phyloP scores from a whole-genome alignment of 208 protist genomes.

The Crithidia fasciculata region DNA sequence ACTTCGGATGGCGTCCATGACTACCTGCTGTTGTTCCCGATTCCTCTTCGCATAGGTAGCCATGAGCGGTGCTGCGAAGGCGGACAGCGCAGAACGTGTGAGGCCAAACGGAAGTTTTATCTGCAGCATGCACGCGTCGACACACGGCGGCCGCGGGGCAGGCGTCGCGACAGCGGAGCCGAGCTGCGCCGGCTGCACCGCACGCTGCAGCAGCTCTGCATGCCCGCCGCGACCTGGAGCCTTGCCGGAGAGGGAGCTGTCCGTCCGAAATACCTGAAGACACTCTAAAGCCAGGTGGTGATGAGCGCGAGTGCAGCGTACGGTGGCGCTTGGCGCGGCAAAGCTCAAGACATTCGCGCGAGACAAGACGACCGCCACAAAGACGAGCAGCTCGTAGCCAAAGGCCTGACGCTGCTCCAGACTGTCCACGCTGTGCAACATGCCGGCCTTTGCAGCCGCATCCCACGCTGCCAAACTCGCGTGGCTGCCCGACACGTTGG shows the following conservation, averaged over 20 bases:
- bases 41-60: background rate
- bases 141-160: background rate
- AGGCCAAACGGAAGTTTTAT: constrained; percentile 8
- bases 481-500: background rate
- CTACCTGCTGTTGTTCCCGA: background rate
- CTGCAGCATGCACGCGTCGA: constrained; percentile 5
- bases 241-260: no score
- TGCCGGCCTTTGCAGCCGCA: constrained; percentile 16
- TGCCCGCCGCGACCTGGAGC: no score
- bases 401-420: constrained; percentile 42
- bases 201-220: no score
- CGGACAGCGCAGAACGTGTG: constrained; percentile 10
- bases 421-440: constrained; percentile 36
- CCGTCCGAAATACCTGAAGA: no score
- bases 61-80: background rate
- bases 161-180: no score
- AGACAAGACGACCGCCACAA: constrained; percentile 18
- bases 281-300: no score
- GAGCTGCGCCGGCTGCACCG: no score
- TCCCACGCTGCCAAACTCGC: constrained; percentile 16
- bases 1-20: constrained; percentile 14
- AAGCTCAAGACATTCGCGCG: no score
- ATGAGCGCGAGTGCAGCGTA: no score
- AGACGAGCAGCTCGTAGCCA: constrained; percentile 56
- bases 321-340: no score